Base-by-base conservation (phyloP, 768 basidiomycete genomes). In the Hericium coralloides region DNA sequence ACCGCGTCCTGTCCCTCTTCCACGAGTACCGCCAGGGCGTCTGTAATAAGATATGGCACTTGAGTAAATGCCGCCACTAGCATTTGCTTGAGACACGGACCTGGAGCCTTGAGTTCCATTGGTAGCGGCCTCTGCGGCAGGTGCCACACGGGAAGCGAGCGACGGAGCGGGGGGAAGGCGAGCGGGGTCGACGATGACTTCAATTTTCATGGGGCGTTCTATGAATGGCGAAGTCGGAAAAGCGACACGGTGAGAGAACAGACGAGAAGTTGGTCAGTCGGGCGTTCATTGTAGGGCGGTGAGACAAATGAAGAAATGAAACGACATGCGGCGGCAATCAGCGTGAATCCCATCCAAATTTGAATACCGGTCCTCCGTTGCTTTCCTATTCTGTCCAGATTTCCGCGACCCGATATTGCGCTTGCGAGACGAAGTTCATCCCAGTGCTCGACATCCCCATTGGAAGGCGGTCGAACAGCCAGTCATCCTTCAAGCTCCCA, bases 191-290 rank as follows among this genome's bases (percentile, higher is more conserved):
- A 95, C 80, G 48, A 98, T 84, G 63, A 98, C 92, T 79, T 99
- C 95, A 60, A 98, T 94, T 79, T 94, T 95, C 94, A 98, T 97
- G 22, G 92, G 90, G 63, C 91, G 90, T 80, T 91, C 95, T 98
- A 61, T 67, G 64, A 69, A 64, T 37, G 10, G 60, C 65, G 70
- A 59, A 51, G 57, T 58, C 43, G 59, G 51, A 14, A 55, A 41
- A 49, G 49, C 10, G 31, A 31, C 6, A 9, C 10, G 59, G 49
- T 55, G 52, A 55, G 55, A 74, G 66, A 65, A 72, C 62, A 73
- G 68, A 69, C 20, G 58, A 64, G 59, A 37, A 58, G 66, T 63
- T 71, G 55, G 69, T 72, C 66, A 72, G 70, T 72, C 64, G 68
- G 57, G 62, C 60, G 68, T 70, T 70, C 69, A 66, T 65, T 55